These are phyloP conservation scores for Gaeumannomyces tritici DNA, from an alignment of 2,329 filamentous ascomycete species.

Conservation along the genomic window DNA sequence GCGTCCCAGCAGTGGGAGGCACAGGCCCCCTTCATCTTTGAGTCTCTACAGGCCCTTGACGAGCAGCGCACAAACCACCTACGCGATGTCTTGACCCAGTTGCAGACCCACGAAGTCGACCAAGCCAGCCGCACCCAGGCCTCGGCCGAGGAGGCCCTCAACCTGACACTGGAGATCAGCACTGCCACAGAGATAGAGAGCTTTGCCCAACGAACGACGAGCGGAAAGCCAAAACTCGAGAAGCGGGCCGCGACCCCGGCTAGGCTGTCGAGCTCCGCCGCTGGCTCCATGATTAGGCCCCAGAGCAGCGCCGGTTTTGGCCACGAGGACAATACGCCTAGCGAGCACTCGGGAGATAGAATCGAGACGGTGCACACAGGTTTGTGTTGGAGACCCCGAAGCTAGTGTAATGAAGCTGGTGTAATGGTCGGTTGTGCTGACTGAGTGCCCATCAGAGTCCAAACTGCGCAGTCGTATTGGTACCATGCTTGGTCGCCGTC, in stretches of 20 bases:
- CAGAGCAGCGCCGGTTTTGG: conserved; percentile 10
- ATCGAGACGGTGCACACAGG: conserved; percentile 26
- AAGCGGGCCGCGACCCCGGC: conserved; percentile 26
- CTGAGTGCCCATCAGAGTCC: conserved; percentile 30
- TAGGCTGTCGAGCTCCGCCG: conserved; percentile 29
- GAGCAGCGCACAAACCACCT: conserved; percentile 84
- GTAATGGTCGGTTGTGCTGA: conserved; percentile 12
- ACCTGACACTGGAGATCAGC: conserved; percentile 74
- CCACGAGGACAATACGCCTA: conserved; percentile 28
- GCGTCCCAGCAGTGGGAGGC: conserved; percentile 86
- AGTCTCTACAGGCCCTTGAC: conserved; percentile 82
- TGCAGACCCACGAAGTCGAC: conserved; percentile 87
- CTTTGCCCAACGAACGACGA: conserved; percentile 41
- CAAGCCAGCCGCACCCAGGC: conserved; percentile 67
- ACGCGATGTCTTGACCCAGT: conserved; percentile 82
- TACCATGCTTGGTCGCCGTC: conserved; percentile 56
- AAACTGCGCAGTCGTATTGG: conserved; percentile 55
- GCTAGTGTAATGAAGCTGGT: not conserved
- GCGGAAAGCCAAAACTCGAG: conserved; percentile 33
- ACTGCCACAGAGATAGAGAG: conserved; percentile 79
- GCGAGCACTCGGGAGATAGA: conserved; percentile 32
- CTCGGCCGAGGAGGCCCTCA: conserved; percentile 70
- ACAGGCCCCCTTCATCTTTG: conserved; percentile 89
- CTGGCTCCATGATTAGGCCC: conserved; percentile 19
- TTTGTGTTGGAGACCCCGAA: not conserved